Base-by-base conservation (phyloP, 768 basidiomycete species). In the Ephemerocybe angulata region DNA sequence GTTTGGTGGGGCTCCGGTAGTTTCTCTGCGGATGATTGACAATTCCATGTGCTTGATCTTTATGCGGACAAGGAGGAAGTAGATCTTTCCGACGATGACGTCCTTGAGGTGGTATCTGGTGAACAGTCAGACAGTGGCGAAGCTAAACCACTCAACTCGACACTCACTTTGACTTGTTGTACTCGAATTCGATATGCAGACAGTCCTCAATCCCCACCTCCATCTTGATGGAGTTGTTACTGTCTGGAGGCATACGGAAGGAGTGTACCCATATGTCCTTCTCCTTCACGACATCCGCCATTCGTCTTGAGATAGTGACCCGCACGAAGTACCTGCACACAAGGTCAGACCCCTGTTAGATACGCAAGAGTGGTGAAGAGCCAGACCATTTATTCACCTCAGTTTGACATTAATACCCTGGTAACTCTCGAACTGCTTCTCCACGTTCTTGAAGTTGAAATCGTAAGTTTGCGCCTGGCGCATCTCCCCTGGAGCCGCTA, bases 1-100 rank as follows among this genome's bases (percentile, higher is more conserved):
- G 64, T 98, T 99, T n/a, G 97, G 97, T 2, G 92, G 92, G 13
- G 94, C 82, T 12, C 96, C 96, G 0, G 96, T 98, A 21, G 97
- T 99, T 71, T 98, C 97, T 21, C 95, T 83, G 35, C 96, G 87
- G 61, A 99, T 98, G 67, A 98, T 98, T 15, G 94, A 98, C 25
- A 98, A 78, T 68, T 99, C 95, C 96, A 98, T 98, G 63, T 98
- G 94, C 72, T 99, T 98, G 75, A 98, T 99, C 80, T 92, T 98
- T 79, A 99, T 98, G 53, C 97, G 87, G 7, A 98, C 95, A 40
- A 98, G 87, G 49, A 99, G 78, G 76, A 99, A 98, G 76, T 96
- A 98, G 68, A 98, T 98, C 79, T 98, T 98, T 71, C 97, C 97
- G 27, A 99, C 95, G 43, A 98, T 98, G 50, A 98, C 97, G 66